Base-by-base conservation (phyloP, 2,329 filamentous ascomycete species). In the Penicillium rolfsii region DNA sequence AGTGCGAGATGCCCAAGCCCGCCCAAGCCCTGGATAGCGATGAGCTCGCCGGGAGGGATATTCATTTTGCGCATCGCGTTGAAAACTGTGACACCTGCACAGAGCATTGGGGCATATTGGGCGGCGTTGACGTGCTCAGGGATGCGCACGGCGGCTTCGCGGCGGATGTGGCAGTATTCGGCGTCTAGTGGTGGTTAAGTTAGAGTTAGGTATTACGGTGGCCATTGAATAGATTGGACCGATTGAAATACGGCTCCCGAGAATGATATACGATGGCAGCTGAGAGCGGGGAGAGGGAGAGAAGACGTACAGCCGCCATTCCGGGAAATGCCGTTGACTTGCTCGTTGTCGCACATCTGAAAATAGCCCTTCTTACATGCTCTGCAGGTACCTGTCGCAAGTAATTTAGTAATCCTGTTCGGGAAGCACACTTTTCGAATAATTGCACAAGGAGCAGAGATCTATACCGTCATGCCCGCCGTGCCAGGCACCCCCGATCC, bases 401-500 rank as follows among this genome's bases (percentile, higher is more conserved):
- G 19, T 22, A 22, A 1, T 22, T 22, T 22, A 22, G 19, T 22
- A 22, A 22, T 22, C 19, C 19, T 22, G 19, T 22, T 22, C 19
- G 19, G 19, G 19, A 22, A 22, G 19, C 19, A 1, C 19, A 22
- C 19, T 22, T 22, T 22, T 22, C 19, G 19, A 22, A 22, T 22
- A 22, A 22, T 22, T 22, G 19, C 19, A 22, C 19, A 22, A 22
- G 19, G 19, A 22, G 19, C 19, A 22, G 19, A 22, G 19, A 22
- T 22, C 19, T 22, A 22, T 22, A 73, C 70, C 67, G 58, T 73
- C 70, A 70, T 80, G 71, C 70, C 84, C 86, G 59, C 88, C 89
- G 69, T 91, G 88, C 88, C 89, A 91, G 0, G 83, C 75, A 0
- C 84, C 87, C 11, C 90, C 90, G 4, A 91, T 85, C 2, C 87